Percentiles rank a stretch among this genome's conserved stretches.
Evolutionary conservation across 768 basidiomycete species (phyloP).

Genomic region (Collybiopsis luxurians): DNA sequence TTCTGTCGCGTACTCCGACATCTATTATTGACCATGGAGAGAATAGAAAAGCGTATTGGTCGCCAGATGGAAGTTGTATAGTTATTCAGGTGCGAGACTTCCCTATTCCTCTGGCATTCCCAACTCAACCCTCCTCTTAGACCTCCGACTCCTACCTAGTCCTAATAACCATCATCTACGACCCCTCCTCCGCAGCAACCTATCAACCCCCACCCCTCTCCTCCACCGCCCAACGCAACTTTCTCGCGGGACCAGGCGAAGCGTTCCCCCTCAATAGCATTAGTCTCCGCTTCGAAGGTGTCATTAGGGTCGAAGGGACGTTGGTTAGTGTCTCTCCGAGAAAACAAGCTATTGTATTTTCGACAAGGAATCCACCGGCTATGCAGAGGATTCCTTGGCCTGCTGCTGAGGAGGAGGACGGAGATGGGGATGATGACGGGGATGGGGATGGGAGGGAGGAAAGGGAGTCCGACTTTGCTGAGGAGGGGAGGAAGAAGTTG

Average conservation of each 20-base stretch:
- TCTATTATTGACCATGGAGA: constrained; percentile 85
- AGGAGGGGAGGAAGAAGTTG: constrained; percentile 26
- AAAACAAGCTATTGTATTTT: constrained; percentile 65
- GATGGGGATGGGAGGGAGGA: constrained; percentile 14
- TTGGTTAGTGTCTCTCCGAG: constrained; percentile 79
- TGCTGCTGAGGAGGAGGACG: constrained; percentile 38
- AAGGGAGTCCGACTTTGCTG: too few relatives aligned
- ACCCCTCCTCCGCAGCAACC: constrained; percentile 49
- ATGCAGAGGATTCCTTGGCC: constrained; percentile 89
- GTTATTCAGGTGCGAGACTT: constrained; percentile 67
- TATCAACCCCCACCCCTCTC: constrained; percentile 55
- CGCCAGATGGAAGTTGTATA: constrained; percentile 76
- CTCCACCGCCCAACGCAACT: constrained; percentile 58
- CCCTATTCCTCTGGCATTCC: not conserved
- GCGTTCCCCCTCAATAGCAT: constrained; percentile 67
- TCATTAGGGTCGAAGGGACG: constrained; percentile 73
- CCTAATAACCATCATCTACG: constrained; percentile 63
- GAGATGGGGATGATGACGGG: constrained; percentile 23
- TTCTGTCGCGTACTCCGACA: constrained; percentile 70
- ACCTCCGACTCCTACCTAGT: constrained; percentile 81
- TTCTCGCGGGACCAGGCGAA: constrained; percentile 81
- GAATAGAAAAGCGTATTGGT: constrained; percentile 75
- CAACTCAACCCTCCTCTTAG: constrained; percentile 33
- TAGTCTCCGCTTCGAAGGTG: constrained; percentile 73
- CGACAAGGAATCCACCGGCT: constrained; percentile 70